Evolutionary conservation across 768 basidiomycete species (phyloP), one percentile per base, ranked within the genome.

Genomic region (Mycena belliarum): DNA sequence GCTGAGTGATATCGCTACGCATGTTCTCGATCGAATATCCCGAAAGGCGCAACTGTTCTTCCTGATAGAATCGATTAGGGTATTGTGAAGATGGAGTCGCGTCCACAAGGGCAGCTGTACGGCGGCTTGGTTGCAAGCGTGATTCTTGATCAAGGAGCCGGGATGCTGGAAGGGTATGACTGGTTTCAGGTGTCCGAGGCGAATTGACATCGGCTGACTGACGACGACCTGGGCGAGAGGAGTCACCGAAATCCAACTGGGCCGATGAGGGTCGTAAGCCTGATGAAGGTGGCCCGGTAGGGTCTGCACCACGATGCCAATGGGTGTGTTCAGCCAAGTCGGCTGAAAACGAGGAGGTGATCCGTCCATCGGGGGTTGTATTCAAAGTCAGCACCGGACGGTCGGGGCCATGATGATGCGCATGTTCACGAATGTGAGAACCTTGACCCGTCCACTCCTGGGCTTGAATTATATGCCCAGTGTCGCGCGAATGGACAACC

Each of bases 251-350:
- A 49, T 60, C 57, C 3, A 66, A 23, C 41, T 63, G 64, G 8
- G 64, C 66, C 32, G 65, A 64, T 38, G 49, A 52, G 14, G 63
- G 62, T n/a, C 66, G 64, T 26, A 65, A 52, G 48, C 55, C 54
- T 44, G 42, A 20, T 7, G 58, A n/a, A 16, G 49, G 50, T 2
- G 26, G 9, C 25, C 32, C 11, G n/a, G n/a, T n/a, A 28, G 45
- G 48, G 18, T 3, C 8, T 23, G 33, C 25, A 37, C 32, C 33
- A 6, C n/a, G 62, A 3, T 48, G 43, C 14, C n/a, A n/a, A n/a
- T n/a, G n/a, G 16, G 12, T 21, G 24, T 47, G 49, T 38, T 24
- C 49, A 16, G 35, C 52, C 20, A 64, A 49, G 41, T 61, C 49
- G 29, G 50, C 49, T 4, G 53, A 55, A 20, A 57, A 29, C 24